Percentiles rank a stretch among this genome's conserved stretches.
These are phyloP conservation scores for Chlorella sp. DNA, from an alignment of 139 green algal species.

Conservation along the genomic window DNA sequence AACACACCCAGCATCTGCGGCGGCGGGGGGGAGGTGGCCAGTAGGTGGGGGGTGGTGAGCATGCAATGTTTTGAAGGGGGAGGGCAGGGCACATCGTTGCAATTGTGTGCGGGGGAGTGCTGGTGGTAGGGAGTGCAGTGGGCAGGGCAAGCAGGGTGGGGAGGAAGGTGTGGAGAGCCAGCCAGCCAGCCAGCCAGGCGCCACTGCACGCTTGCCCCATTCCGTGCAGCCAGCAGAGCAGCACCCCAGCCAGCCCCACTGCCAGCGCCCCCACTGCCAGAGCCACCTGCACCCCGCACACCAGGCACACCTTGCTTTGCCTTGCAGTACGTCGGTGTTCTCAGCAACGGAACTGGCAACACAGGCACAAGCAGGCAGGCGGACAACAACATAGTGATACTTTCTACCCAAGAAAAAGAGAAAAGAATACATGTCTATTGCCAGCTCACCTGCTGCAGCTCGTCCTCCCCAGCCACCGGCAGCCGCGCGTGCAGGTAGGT, in stretches of 20 bases:
- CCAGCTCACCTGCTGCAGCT: slow-evolving; percentile 30
- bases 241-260: background rate
- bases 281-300: background rate
- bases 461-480: slow-evolving; percentile 19
- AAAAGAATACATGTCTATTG: background rate
- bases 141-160: too few species aligned
- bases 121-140: too few species aligned
- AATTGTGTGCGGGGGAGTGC: background rate
- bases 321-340: too few species aligned
- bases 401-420: too few species aligned
- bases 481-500: slow-evolving; percentile 20
- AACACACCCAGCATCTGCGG: slow-evolving; percentile 32
- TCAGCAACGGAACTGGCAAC: too few species aligned
- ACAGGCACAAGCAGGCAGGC: too few species aligned
- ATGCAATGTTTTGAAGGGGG: too few species aligned
- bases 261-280: background rate
- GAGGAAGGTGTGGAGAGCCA: background rate
- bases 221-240: too few species aligned
- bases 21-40: too few species aligned
- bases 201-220: background rate
- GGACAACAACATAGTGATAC: too few species aligned
- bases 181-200: background rate
- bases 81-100: too few species aligned
- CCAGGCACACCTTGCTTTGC: too few species aligned
- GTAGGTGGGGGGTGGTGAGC: background rate